Conservation (phyloP, 2,329 filamentous ascomycete species). For the Lizonia empirigonia region DNA sequence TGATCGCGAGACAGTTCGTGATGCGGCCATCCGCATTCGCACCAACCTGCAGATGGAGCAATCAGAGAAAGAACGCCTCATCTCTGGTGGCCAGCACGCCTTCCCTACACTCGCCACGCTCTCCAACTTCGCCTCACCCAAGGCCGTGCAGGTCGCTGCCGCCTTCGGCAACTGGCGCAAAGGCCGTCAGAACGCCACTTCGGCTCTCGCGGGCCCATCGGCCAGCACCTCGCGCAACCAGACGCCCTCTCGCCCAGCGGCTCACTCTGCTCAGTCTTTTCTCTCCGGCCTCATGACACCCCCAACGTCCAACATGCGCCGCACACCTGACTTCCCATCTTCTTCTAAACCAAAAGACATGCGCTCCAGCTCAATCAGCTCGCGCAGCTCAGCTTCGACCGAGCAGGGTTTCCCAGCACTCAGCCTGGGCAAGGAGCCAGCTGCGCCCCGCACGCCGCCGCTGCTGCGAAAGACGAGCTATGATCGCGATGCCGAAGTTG, state of each 20-base stretch:
- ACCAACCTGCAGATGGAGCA: slow-evolving; percentile 98
- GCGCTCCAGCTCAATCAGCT: slow-evolving; percentile 37
- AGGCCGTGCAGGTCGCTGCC: slow-evolving; percentile 89
- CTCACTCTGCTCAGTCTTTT: slow-evolving; percentile 62
- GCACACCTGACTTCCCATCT: slow-evolving; percentile 58
- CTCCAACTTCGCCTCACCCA: slow-evolving; percentile 77
- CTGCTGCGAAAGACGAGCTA: slow-evolving; percentile 62
- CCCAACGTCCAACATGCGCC: slow-evolving; percentile 75
- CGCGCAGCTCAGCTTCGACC: slow-evolving; percentile 31
- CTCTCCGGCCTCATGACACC: slow-evolving; percentile 86
- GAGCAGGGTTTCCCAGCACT: slow-evolving; percentile 42
- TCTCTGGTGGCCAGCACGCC: slow-evolving; percentile 64
- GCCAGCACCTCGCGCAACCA: slow-evolving; percentile 37
- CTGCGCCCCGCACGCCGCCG: slow-evolving; percentile 56
- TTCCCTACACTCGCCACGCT: slow-evolving; percentile 79
- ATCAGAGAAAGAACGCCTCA: slow-evolving; percentile 86
- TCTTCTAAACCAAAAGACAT: slow-evolving; percentile 34
- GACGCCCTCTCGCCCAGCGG: slow-evolving; percentile 47
- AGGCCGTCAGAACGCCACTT: slow-evolving; percentile 57
- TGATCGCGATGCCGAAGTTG: slow-evolving; percentile 63
- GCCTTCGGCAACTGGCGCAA: slow-evolving; percentile 97
- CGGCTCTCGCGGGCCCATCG: slow-evolving; percentile 50
- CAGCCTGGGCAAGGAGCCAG: slow-evolving; percentile 32
- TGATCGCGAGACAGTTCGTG: slow-evolving; percentile 79
- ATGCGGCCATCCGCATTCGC: slow-evolving; percentile 89